Evolutionary conservation across 2,329 filamentous ascomycete genomes (phyloP).

Genomic region (Clarireedia hainanense): DNA sequence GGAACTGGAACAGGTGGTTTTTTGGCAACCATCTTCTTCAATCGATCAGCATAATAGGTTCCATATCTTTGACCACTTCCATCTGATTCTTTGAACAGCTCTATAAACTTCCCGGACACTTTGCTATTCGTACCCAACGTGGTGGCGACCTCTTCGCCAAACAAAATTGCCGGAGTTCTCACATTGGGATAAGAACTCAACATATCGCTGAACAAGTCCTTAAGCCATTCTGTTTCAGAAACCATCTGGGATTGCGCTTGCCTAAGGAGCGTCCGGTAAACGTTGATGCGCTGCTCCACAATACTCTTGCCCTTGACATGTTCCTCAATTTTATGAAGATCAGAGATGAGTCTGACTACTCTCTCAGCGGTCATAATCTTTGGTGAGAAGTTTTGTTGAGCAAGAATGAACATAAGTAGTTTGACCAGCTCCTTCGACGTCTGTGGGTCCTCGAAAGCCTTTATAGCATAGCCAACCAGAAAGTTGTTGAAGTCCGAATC

Average conservation of each 20-base stretch:
- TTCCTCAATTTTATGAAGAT: conserved; percentile 64
- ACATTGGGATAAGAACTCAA: conserved; percentile 73
- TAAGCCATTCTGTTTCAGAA: conserved; percentile 67
- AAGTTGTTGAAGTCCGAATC: conserved; percentile 73
- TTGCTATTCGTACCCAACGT: conserved; percentile 60
- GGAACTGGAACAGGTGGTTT: conserved; percentile 62
- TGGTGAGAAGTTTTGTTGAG: conserved; percentile 68
- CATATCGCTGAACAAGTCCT: conserved; percentile 75
- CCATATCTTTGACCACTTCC: conserved; percentile 45
- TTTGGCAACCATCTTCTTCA: conserved; percentile 61
- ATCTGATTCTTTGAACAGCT: conserved; percentile 46
- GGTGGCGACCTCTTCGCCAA: conserved; percentile 65
- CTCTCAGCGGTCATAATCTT: conserved; percentile 68
- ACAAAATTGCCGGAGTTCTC: conserved; percentile 61
- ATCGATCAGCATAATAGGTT: conserved; percentile 57
- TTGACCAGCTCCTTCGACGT: conserved; percentile 71
- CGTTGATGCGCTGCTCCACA: conserved; percentile 64
- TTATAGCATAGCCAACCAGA: conserved; percentile 73
- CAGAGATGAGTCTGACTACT: conserved; percentile 60
- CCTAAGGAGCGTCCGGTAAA: conserved; percentile 70
- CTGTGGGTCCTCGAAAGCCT: conserved; percentile 58
- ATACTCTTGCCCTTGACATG: conserved; percentile 75
- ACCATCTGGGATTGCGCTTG: conserved; percentile 67
- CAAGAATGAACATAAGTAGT: conserved; percentile 72
- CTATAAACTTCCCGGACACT: conserved; percentile 57